phyloP scores from a whole-genome alignment of 495 filamentous ascomycete species.

The Hypoxylon rickii region DNA sequence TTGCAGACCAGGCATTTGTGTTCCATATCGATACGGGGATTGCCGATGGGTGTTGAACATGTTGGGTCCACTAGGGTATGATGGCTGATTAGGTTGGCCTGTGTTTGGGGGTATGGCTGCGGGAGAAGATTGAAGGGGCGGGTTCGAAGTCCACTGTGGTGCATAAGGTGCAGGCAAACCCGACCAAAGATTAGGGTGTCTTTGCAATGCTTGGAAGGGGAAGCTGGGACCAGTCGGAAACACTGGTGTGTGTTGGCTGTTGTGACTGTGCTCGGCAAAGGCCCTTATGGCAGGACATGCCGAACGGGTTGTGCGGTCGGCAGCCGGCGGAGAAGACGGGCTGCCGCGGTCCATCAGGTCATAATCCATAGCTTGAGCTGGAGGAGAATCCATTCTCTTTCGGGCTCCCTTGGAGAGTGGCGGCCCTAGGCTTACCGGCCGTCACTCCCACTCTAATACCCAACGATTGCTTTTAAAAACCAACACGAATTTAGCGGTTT shows the following conservation, averaged over 20 bases:
- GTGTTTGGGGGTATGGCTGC: constrained; percentile 7
- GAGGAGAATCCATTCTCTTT: constrained; percentile 33
- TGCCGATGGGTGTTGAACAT: constrained; percentile 12
- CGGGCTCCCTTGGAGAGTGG: constrained; percentile 13
- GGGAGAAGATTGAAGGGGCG: constrained; percentile 7
- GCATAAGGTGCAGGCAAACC: constrained; percentile 19
- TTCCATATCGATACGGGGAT: constrained; percentile 3
- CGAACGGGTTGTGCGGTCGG: constrained; percentile 24
- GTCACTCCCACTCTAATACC: constrained; percentile 25
- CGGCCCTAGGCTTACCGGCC: constrained; percentile 15
- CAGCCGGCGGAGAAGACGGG: constrained; percentile 15
- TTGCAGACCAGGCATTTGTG: constrained; percentile 24
- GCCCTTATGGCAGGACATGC: constrained; percentile 34
- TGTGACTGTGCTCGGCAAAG: constrained; percentile 21
- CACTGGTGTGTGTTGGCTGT: constrained; percentile 22
- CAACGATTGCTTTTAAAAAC: too few relatives aligned
- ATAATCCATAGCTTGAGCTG: too few relatives aligned
- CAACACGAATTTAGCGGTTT: too few relatives aligned
- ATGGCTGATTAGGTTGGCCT: constrained; percentile 20
- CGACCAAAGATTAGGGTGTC: constrained; percentile 14
- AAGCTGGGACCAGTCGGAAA: constrained; percentile 17
- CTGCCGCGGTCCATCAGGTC: constrained; percentile 18
- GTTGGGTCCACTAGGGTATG: constrained; percentile 6
- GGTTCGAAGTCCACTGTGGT: constrained; percentile 12
- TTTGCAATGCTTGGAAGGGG: constrained; percentile 25